phyloP scores from a whole-genome alignment of 2,329 filamentous ascomycete genomes.

The Pestalotiopsis sp. region DNA sequence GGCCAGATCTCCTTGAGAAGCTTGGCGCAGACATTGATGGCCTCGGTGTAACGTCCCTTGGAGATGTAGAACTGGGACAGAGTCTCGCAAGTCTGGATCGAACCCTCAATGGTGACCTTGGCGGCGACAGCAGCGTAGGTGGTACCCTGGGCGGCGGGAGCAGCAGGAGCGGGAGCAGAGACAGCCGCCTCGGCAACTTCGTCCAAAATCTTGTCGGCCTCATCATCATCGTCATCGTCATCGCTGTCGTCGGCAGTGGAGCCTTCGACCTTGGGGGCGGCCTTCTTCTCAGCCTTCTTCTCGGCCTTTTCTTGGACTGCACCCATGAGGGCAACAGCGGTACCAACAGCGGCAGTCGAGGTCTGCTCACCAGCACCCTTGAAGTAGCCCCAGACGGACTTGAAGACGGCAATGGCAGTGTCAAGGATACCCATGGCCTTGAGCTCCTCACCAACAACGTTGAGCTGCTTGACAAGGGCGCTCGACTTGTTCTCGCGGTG shows the following conservation, averaged over 20 bases:
- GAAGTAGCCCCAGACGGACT: conserved; percentile 20
- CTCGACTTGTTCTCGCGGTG: conserved; percentile 17
- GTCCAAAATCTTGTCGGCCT: background rate
- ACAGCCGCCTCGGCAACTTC: background rate
- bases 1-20: conserved; percentile 19
- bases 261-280: background rate
- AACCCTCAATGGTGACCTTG: background rate
- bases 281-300: background rate
- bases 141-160: background rate
- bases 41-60: background rate
- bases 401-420: conserved; percentile 18
- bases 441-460: conserved; percentile 18
- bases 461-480: conserved; percentile 18
- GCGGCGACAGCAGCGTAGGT: background rate
- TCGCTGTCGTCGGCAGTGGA: background rate
- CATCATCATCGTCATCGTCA: background rate
- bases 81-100: background rate
- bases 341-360: conserved; percentile 16
- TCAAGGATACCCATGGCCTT: conserved; percentile 19
- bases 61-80: background rate
- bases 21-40: conserved; percentile 11
- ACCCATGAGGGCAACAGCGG: background rate
- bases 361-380: conserved; percentile 18
- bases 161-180: background rate
- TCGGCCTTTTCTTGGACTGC: background rate